phyloP scores from a whole-genome alignment of 208 protist genomes.

The Wallacemonas collosoma region DNA sequence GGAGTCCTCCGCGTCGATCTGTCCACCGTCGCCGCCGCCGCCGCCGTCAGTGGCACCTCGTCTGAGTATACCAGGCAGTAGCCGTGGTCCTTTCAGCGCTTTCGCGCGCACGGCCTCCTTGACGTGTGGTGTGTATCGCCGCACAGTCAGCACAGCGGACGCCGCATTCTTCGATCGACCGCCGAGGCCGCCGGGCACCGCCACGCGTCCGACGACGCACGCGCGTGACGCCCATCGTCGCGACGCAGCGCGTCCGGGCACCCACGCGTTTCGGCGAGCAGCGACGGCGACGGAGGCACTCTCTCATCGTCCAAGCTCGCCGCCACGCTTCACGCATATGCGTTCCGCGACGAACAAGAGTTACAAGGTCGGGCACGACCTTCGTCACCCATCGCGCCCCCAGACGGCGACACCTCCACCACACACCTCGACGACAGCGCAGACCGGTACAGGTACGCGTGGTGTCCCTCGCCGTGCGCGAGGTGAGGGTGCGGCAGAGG shows the following conservation, averaged over 20 bases:
- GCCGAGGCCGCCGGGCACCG: too few species aligned
- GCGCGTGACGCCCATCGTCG: too few species aligned
- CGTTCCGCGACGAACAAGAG: neutral
- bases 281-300: slow-evolving; percentile 4
- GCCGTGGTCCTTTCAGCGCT: neutral
- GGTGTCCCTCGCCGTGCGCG: too few species aligned
- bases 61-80: neutral
- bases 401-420: neutral
- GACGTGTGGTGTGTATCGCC: neutral
- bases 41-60: neutral
- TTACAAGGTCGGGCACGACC: neutral
- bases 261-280: slow-evolving; percentile 1
- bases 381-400: too few species aligned
- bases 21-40: too few species aligned
- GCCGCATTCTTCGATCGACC: too few species aligned
- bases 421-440: neutral
- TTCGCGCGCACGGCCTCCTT: slow-evolving; percentile 7
- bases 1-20: too few species aligned
- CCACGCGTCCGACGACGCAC: neutral
- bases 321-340: neutral
- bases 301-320: neutral
- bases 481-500: too few species aligned
- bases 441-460: too few species aligned
- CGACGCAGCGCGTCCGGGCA: too few species aligned
- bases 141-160: neutral